Conservation (phyloP, 192 early-diverging fungal species). For the Coemansia aciculifera region DNA sequence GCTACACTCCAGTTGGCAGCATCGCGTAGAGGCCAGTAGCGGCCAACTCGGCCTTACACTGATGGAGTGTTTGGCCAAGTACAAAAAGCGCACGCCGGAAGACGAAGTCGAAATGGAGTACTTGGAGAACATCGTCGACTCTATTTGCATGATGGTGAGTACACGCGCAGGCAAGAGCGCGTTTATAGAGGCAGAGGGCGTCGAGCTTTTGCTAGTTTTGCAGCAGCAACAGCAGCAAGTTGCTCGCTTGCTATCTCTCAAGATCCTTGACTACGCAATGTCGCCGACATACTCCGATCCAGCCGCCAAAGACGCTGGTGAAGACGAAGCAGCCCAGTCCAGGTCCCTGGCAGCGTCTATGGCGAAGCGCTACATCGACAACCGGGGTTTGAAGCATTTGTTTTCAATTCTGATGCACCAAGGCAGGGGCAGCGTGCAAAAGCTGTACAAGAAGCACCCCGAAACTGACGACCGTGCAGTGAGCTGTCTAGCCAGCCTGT, state of each 20-base stretch:
- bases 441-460: slow-evolving; percentile 73
- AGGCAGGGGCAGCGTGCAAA: slow-evolving; percentile 76
- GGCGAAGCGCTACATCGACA: slow-evolving; percentile 80
- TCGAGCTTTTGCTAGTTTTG: slow-evolving; percentile 89
- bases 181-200: slow-evolving; percentile 84
- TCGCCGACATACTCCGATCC: slow-evolving; percentile 35
- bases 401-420: slow-evolving; percentile 80
- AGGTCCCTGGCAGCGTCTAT: slow-evolving; percentile 15
- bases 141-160: slow-evolving; percentile 69
- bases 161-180: slow-evolving; percentile 67
- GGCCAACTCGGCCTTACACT: slow-evolving; percentile 66
- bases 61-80: slow-evolving; percentile 65
- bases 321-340: background rate
- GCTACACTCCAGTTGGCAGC: slow-evolving; percentile 63
- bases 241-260: slow-evolving; percentile 78
- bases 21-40: slow-evolving; percentile 52
- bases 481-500: slow-evolving; percentile 78
- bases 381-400: slow-evolving; percentile 77
- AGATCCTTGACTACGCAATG: slow-evolving; percentile 81
- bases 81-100: slow-evolving; percentile 70
- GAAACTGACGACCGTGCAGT: slow-evolving; percentile 85
- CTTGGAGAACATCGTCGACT: slow-evolving; percentile 90
- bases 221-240: slow-evolving; percentile 80
- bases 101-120: slow-evolving; percentile 87
- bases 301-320: background rate